Percentiles rank a stretch among this genome's conserved stretches.
Conservation (phyloP, 2,329 filamentous ascomycete species). For the Clarireedia monteithiana region DNA sequence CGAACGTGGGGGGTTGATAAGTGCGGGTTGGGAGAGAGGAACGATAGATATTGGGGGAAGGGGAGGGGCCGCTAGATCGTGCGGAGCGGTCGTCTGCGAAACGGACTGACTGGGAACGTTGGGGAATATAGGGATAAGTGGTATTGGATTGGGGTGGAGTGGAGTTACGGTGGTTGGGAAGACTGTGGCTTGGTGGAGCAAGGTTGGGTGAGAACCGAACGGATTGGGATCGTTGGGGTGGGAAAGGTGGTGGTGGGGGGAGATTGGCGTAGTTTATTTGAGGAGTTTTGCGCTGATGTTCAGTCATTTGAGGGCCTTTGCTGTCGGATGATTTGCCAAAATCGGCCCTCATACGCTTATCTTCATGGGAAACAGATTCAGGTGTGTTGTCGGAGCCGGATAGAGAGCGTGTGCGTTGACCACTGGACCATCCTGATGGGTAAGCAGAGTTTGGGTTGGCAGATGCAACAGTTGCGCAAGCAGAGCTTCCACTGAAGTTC, state of each 20-base stretch:
- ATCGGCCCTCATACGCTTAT: not conserved
- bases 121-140: not conserved
- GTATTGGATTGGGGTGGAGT: not conserved
- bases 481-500: conserved; percentile 5
- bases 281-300: not conserved
- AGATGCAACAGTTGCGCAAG: conserved; percentile 7
- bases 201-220: conserved; percentile 3
- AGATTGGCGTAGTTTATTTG: not conserved
- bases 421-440: not conserved
- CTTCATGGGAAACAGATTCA: not conserved
- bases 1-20: not conserved
- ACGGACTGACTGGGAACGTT: not conserved
- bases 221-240: not conserved
- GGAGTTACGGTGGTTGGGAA: not conserved
- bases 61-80: not conserved
- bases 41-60: not conserved
- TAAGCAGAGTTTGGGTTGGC: conserved; percentile 3
- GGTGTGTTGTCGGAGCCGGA: not conserved
- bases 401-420: conserved; percentile 3
- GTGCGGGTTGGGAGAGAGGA: not conserved
- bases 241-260: not conserved
- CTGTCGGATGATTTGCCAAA: not conserved
- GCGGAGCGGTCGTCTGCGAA: not conserved
- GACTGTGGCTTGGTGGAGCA: not conserved
- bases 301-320: not conserved